Conservation (phyloP, 78 protist species). For the Capsaspora owczarzaki region DNA sequence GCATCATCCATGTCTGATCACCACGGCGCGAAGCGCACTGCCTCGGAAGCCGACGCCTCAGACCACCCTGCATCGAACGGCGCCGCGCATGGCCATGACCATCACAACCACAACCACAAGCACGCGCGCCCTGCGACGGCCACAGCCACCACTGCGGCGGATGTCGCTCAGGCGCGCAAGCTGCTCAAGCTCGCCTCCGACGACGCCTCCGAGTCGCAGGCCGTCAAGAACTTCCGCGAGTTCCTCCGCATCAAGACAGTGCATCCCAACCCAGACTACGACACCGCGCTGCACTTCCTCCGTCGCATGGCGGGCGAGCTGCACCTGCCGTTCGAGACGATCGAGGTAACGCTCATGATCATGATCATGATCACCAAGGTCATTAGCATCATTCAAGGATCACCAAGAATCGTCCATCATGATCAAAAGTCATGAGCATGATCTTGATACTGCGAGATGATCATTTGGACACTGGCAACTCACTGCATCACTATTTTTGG, state of each 20-base stretch:
- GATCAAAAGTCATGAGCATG: background rate
- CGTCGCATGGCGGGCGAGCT: background rate
- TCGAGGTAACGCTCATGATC: background rate
- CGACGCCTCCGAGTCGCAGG: background rate
- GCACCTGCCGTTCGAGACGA: background rate
- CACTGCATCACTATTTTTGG: too few species aligned
- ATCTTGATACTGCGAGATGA: background rate
- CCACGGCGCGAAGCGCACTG: too few species aligned
- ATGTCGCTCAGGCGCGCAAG: too few species aligned
- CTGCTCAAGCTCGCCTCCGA: too few species aligned
- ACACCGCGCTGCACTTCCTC: background rate
- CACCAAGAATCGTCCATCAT: background rate
- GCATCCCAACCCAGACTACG: constrained; percentile 15
- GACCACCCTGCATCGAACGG: too few species aligned
- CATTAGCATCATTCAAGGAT: background rate
- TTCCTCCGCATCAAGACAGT: constrained; percentile 20
- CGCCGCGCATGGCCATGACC: too few species aligned
- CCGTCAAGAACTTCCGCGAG: constrained; percentile 6
- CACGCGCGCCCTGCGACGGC: too few species aligned
- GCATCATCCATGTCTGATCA: too few species aligned
- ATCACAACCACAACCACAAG: too few species aligned
- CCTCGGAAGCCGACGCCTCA: too few species aligned
- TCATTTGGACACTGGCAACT: too few species aligned
- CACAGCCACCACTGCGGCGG: too few species aligned
- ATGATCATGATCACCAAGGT: background rate